Evolutionary conservation across 805 yeast species (phyloP).

Genomic region (Alloascoidea hylecoeti): DNA sequence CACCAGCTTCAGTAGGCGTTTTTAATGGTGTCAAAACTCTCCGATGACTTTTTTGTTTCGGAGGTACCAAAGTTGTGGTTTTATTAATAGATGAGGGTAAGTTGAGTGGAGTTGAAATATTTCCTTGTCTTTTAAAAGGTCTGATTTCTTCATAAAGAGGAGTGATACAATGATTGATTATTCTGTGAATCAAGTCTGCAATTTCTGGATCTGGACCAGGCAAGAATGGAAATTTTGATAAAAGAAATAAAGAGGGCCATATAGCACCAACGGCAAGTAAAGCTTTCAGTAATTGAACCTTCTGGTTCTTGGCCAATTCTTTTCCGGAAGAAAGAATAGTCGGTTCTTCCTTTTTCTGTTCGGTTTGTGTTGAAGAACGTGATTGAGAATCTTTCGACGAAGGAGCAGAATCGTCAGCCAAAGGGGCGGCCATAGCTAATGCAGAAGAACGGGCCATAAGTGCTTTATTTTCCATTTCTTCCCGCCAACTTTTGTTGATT

Average conservation of each 20-base stretch:
- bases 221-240: slow-evolving; percentile 48
- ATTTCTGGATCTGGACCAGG: slow-evolving; percentile 37
- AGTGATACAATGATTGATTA: slow-evolving; percentile 31
- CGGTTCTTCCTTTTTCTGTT: slow-evolving; percentile 4
- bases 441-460: slow-evolving; percentile 60
- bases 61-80: slow-evolving; percentile 5
- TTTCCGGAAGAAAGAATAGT: slow-evolving; percentile 3
- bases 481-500: slow-evolving; percentile 29
- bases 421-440: slow-evolving; percentile 77
- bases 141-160: slow-evolving; percentile 26
- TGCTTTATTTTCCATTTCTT: slow-evolving; percentile 38
- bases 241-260: slow-evolving; percentile 43
- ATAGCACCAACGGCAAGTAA: slow-evolving; percentile 46
- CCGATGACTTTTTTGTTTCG: not conserved
- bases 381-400: slow-evolving; percentile 5
- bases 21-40: slow-evolving; percentile 2
- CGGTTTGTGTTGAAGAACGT: slow-evolving; percentile 4
- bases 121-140: not conserved
- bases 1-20: slow-evolving; percentile 3
- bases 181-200: slow-evolving; percentile 29
- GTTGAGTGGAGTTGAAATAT: not conserved
- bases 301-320: slow-evolving; percentile 16
- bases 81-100: slow-evolving; percentile 5
- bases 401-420: slow-evolving; percentile 32
- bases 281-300: slow-evolving; percentile 33